Conservation (phyloP, 2,329 filamentous ascomycete genomes). For the Neocucurbitaria cava region DNA sequence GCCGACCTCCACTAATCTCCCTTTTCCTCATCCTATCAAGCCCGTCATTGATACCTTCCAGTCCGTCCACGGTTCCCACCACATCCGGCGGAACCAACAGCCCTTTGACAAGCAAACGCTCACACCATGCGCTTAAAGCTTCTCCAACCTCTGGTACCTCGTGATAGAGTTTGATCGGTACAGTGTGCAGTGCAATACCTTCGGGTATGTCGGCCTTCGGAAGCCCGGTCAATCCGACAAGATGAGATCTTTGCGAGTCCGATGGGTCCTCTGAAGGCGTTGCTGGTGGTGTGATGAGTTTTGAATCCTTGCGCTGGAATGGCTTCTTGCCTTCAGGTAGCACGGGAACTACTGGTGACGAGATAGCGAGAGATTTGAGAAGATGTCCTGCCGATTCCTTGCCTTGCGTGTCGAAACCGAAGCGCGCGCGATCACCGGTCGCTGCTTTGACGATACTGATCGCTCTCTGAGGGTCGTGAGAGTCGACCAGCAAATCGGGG, state of each 20-base stretch:
- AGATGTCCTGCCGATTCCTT: conserved; percentile 68
- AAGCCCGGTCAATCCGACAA: conserved; percentile 72
- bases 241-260: conserved; percentile 55
- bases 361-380: conserved; percentile 57
- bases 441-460: conserved; percentile 68
- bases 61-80: conserved; percentile 67
- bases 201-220: conserved; percentile 61
- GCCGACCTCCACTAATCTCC: conserved; percentile 70
- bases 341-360: conserved; percentile 12
- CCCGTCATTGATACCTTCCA: conserved; percentile 71
- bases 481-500: conserved; percentile 73
- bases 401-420: conserved; percentile 73
- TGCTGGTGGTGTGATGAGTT: conserved; percentile 36
- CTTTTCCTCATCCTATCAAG: conserved; percentile 71
- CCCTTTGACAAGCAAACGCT: conserved; percentile 64
- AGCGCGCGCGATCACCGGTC: conserved; percentile 65
- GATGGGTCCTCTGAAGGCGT: conserved; percentile 27
- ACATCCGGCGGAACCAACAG: conserved; percentile 68
- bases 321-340: conserved; percentile 19
- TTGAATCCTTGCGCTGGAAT: conserved; percentile 12
- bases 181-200: conserved; percentile 65
- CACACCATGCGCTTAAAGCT: conserved; percentile 70
- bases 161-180: conserved; percentile 80
- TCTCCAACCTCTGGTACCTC: conserved; percentile 69
- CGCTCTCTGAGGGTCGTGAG: conserved; percentile 69